Evolutionary conservation across 768 basidiomycete genomes (phyloP).

Genomic region (Auricularia sp.): DNA sequence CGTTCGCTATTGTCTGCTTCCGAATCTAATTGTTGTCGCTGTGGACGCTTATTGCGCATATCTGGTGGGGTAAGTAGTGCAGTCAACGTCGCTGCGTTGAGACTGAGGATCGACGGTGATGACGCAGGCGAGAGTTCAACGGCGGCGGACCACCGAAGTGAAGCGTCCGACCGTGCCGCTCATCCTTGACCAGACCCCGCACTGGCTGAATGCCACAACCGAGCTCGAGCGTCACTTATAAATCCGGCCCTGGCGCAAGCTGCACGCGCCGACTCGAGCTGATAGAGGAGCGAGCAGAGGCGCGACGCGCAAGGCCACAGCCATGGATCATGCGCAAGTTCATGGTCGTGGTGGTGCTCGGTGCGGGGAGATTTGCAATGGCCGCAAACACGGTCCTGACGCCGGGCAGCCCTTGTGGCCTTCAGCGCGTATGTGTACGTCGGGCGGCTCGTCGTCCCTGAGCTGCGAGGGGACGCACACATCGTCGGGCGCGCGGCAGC

Average conservation of each 20-base stretch:
- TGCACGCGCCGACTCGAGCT: neutral
- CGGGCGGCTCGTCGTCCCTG: slow-evolving; percentile 56
- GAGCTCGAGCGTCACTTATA: neutral
- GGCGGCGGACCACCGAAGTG: too few relatives aligned
- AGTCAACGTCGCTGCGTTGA: too few relatives aligned
- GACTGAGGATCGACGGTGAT: too few relatives aligned
- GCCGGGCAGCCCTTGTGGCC: neutral
- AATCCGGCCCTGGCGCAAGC: neutral
- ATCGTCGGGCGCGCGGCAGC: slow-evolving; percentile 52
- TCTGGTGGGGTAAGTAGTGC: too few relatives aligned
- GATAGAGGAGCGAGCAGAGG: neutral
- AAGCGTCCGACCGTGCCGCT: too few relatives aligned
- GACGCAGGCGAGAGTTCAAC: too few relatives aligned
- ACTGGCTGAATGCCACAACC: neutral
- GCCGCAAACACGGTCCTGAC: neutral
- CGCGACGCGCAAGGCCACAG: slow-evolving; percentile 16
- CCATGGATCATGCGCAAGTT: slow-evolving; percentile 71
- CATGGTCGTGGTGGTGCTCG: slow-evolving; percentile 46
- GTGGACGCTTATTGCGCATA: too few relatives aligned
- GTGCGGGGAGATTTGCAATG: slow-evolving; percentile 28
- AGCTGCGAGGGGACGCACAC: slow-evolving; percentile 43
- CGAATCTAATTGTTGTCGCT: too few relatives aligned
- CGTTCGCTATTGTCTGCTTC: too few relatives aligned
- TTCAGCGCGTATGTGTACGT: slow-evolving; percentile 57
- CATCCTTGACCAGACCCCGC: too few relatives aligned